Evolutionary conservation across 2,329 filamentous ascomycete genomes (phyloP).

Genomic region (Curvularia verruculosa): DNA sequence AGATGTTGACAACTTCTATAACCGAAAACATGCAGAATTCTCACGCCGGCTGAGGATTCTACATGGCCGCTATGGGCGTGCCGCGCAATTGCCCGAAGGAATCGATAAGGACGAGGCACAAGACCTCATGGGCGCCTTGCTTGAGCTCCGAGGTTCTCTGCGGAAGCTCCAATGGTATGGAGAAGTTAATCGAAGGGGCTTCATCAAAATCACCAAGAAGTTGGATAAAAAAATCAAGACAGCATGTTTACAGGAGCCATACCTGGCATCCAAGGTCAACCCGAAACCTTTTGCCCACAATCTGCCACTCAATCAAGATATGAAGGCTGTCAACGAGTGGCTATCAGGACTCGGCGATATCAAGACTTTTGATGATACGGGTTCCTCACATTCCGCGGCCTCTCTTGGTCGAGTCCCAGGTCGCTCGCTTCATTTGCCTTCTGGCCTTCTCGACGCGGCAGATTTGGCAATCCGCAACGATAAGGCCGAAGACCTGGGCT

Average conservation of each 20-base stretch:
- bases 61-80: constrained; percentile 83
- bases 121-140: constrained; percentile 85
- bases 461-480: constrained; percentile 76
- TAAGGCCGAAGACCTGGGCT: constrained; percentile 62
- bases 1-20: constrained; percentile 95
- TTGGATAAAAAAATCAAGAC: constrained; percentile 90
- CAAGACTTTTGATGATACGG: constrained; percentile 75
- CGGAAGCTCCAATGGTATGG: constrained; percentile 97
- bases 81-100: constrained; percentile 69
- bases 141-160: constrained; percentile 85
- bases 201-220: constrained; percentile 99
- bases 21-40: constrained; percentile 88
- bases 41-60: constrained; percentile 83
- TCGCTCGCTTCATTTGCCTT: constrained; percentile 74
- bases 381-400: constrained; percentile 69
- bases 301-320: constrained; percentile 60
- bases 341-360: constrained; percentile 80
- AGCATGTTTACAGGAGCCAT: constrained; percentile 78
- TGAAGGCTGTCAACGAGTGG: constrained; percentile 86
- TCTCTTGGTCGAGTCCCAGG: constrained; percentile 80
- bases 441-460: constrained; percentile 70
- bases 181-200: constrained; percentile 92
- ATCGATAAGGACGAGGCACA: constrained; percentile 89
- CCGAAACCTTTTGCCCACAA: constrained; percentile 86
- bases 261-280: constrained; percentile 89